Conservation (phyloP, 1,284 basidiomycete species). For the Austroboletus niveus region DNA sequence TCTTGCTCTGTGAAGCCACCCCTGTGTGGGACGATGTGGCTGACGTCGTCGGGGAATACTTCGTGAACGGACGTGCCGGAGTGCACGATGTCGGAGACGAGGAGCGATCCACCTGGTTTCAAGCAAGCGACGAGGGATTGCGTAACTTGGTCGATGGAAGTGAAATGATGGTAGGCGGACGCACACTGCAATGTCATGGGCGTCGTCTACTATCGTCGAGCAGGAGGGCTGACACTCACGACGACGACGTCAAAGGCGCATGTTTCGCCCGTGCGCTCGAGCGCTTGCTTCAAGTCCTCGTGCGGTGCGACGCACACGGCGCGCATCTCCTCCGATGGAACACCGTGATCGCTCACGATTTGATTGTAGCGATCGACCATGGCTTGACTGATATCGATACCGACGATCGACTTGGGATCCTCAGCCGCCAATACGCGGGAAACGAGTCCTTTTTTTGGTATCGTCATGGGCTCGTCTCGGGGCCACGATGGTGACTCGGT, state of each 20-base stretch:
- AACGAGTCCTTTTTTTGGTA: conserved; percentile 45
- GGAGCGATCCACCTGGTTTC: conserved; percentile 57
- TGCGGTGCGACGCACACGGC: conserved; percentile 48
- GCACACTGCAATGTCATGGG: conserved; percentile 47
- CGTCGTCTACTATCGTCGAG: neutral
- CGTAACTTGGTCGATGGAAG: conserved; percentile 49
- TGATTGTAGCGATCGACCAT: conserved; percentile 66
- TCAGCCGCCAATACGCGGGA: conserved; percentile 54
- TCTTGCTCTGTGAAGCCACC: conserved; percentile 48
- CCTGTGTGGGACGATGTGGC: conserved; percentile 51
- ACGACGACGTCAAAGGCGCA: conserved; percentile 61
- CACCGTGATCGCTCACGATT: conserved; percentile 53
- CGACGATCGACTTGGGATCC: conserved; percentile 54
- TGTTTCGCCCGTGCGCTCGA: conserved; percentile 39
- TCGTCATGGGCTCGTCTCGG: neutral
- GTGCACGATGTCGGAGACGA: conserved; percentile 55
- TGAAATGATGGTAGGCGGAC: conserved; percentile 68
- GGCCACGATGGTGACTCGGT: neutral
- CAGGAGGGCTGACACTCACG: conserved; percentile 33
- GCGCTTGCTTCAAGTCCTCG: conserved; percentile 27
- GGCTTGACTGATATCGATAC: conserved; percentile 66
- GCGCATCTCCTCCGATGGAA: conserved; percentile 55
- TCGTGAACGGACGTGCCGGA: conserved; percentile 15
- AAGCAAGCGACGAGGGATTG: conserved; percentile 51
- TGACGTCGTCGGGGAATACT: conserved; percentile 26